These are phyloP conservation scores for Pelargonium myrrhifolium DNA, from an alignment of 441 rosid species.

Conservation along the genomic window DNA sequence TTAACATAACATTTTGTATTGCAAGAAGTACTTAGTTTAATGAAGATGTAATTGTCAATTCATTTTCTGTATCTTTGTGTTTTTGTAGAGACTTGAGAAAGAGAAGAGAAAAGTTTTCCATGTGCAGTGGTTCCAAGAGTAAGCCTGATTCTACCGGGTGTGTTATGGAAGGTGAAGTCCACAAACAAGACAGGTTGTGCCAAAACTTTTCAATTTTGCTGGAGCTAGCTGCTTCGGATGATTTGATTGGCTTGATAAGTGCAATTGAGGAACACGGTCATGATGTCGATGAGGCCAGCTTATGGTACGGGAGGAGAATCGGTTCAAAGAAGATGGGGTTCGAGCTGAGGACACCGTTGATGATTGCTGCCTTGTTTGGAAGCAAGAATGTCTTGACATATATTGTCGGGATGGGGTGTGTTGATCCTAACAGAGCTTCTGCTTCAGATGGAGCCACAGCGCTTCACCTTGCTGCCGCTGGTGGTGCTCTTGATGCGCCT, in stretches of 20 bases:
- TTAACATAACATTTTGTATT: too few species aligned
- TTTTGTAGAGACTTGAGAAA: conserved; percentile 10
- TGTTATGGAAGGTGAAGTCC: conserved; percentile 32
- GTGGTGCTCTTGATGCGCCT: conserved; percentile 35
- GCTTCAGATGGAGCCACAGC: conserved; percentile 58
- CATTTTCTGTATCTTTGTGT: background rate
- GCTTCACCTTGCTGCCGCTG: conserved; percentile 55
- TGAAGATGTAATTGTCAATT: background rate
- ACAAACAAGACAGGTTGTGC: conserved; percentile 25
- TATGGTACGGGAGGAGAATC: conserved; percentile 54
- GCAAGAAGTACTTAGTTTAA: too few species aligned
- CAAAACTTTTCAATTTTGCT: conserved; percentile 43
- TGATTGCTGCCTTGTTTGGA: conserved; percentile 58
- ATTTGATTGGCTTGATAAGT: conserved; percentile 47
- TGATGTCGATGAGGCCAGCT: conserved; percentile 42
- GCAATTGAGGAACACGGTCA: conserved; percentile 50
- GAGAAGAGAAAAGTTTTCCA: conserved; percentile 12
- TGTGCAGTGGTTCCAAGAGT: conserved; percentile 42
- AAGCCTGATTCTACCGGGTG: conserved; percentile 25
- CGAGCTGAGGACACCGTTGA: conserved; percentile 60
- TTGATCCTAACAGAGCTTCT: conserved; percentile 44
- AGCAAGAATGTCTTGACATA: conserved; percentile 44
- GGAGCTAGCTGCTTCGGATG: conserved; percentile 60
- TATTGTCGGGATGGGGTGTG: conserved; percentile 36
- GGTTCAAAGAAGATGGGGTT: conserved; percentile 46